Conservation (phyloP, 2,329 filamentous ascomycete genomes). For the Elsinoe necatrix region DNA sequence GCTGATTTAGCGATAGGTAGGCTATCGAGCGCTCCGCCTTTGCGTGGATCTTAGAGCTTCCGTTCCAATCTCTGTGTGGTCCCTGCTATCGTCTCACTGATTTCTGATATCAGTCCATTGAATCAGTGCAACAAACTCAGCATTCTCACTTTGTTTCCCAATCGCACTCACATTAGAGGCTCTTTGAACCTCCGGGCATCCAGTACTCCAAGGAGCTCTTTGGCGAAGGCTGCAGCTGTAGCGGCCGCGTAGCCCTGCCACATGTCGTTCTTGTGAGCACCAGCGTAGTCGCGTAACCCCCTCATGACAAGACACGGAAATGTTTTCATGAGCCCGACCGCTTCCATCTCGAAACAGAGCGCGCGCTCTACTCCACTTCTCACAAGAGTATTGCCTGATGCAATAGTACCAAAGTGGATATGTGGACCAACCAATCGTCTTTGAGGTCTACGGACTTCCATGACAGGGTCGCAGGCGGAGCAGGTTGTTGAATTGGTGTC, state of each 20-base stretch:
- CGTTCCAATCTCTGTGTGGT: too few relatives aligned
- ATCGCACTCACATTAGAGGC: too few relatives aligned
- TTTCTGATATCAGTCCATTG: too few relatives aligned
- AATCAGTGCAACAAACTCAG: too few relatives aligned
- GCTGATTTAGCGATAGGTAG: too few relatives aligned
- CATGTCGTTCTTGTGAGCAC: constrained; percentile 21
- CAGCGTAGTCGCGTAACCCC: constrained; percentile 24
- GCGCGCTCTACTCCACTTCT: too few relatives aligned
- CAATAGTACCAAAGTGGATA: constrained; percentile 34
- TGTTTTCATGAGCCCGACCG: constrained; percentile 20
- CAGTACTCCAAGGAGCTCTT: not conserved
- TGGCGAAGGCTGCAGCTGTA: constrained; percentile 20
- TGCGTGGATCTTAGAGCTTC: too few relatives aligned
- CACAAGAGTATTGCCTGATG: constrained; percentile 29
- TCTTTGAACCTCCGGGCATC: too few relatives aligned
- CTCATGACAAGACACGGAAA: constrained; percentile 23
- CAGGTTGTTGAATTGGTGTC: too few relatives aligned
- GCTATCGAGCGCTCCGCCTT: too few relatives aligned
- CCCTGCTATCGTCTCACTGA: too few relatives aligned
- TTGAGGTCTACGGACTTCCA: not conserved
- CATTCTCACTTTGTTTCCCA: too few relatives aligned
- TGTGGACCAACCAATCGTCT: not conserved
- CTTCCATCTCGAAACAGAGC: constrained; percentile 24
- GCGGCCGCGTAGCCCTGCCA: constrained; percentile 23
- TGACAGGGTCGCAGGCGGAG: not conserved